These are phyloP conservation scores for Moesziomyces globuligerus DNA, from an alignment of 1,284 basidiomycete genomes.

Conservation along the genomic window DNA sequence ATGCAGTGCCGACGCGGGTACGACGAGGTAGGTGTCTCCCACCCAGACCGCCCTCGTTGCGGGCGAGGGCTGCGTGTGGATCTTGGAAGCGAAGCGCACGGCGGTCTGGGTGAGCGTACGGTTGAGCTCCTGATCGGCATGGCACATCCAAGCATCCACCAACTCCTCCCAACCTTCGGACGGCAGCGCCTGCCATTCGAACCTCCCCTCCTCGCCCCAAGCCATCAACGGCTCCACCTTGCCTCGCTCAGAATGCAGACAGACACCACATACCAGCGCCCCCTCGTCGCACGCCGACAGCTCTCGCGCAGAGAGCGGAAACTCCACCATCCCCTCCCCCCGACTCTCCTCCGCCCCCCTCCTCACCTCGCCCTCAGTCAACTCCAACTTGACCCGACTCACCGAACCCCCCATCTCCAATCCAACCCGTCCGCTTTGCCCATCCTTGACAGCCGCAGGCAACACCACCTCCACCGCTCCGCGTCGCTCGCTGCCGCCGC, in stretches of 20 bases:
- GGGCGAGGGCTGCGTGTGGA: not conserved
- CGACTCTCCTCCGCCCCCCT: conserved; percentile 8
- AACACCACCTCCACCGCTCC: conserved; percentile 1
- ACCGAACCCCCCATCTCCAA: not conserved
- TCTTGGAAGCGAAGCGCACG: conserved; percentile 20
- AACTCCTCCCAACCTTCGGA: conserved; percentile 97
- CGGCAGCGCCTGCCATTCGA: conserved; percentile 81
- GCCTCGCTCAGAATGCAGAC: not conserved
- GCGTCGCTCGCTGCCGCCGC: conserved; percentile 4
- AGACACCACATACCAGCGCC: conserved; percentile 19
- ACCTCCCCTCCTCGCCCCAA: not conserved
- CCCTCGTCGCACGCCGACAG: not conserved
- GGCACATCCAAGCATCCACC: conserved; percentile 98
- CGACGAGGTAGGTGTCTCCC: conserved; percentile 35
- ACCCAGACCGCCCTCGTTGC: conserved; percentile 22
- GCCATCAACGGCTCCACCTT: too few species aligned
- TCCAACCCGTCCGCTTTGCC: conserved; percentile 9
- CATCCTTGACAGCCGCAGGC: conserved; percentile 5
- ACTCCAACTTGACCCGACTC: conserved; percentile 12
- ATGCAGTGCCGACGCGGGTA: conserved; percentile 1
- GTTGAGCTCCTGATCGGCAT: conserved; percentile 77
- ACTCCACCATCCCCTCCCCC: conserved; percentile 14
- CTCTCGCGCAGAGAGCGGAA: conserved; percentile 20
- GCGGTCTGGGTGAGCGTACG: conserved; percentile 31
- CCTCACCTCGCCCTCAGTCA: conserved; percentile 16